phyloP scores from a whole-genome alignment of 495 filamentous ascomycete species.

The Penicillium riverlandense region DNA sequence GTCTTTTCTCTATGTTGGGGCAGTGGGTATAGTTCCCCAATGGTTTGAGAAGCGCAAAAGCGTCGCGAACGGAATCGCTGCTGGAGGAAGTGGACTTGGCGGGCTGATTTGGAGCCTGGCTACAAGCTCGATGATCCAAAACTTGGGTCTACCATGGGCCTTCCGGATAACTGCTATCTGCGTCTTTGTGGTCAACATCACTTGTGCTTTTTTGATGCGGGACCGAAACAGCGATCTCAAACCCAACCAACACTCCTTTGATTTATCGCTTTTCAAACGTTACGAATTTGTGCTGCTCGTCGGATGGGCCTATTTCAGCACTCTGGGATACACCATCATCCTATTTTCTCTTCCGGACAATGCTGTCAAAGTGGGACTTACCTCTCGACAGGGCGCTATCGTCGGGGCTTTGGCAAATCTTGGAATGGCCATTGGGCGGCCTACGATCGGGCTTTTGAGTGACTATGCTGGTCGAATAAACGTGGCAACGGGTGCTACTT shows the following conservation, averaged over 20 bases:
- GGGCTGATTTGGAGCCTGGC: no score
- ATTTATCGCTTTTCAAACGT: constrained; percentile 46
- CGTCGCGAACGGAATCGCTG: constrained; percentile 42
- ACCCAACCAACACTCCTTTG: constrained; percentile 47
- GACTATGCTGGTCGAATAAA: constrained; percentile 64
- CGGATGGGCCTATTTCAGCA: constrained; percentile 55
- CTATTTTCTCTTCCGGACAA: constrained; percentile 69
- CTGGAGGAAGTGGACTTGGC: constrained; percentile 43
- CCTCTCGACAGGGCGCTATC: constrained; percentile 53
- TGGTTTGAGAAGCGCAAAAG: constrained; percentile 45
- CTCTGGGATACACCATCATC: constrained; percentile 66
- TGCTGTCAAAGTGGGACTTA: constrained; percentile 55
- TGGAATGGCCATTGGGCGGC: constrained; percentile 56
- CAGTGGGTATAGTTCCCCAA: constrained; percentile 39
- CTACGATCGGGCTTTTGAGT: constrained; percentile 59
- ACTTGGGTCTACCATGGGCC: constrained; percentile 39
- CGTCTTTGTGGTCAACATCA: constrained; percentile 48
- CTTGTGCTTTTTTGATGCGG: constrained; percentile 51
- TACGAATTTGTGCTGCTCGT: constrained; percentile 52
- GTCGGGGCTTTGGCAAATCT: constrained; percentile 63
- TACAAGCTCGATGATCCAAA: no score
- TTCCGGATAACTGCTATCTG: constrained; percentile 63
- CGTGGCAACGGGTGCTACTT: constrained; percentile 52
- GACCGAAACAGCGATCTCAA: constrained; percentile 57
- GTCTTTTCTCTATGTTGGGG: constrained; percentile 43